phyloP scores from a whole-genome alignment of 768 basidiomycete genomes.

The Sporobolomyces roseus region DNA sequence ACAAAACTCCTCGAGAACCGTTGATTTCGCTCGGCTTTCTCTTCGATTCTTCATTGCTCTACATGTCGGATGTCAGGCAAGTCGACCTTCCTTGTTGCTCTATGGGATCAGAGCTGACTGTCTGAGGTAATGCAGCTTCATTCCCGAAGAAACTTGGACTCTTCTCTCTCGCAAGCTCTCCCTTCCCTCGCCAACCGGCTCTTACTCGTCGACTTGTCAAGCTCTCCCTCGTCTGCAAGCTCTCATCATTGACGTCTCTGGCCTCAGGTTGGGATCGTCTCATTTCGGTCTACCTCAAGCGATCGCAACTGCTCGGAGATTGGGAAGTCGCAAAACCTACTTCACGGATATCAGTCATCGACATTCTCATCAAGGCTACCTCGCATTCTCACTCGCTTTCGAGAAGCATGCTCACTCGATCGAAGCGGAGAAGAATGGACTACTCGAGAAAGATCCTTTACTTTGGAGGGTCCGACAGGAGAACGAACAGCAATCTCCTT shows the following conservation, averaged over 20 bases:
- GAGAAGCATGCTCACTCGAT: neutral
- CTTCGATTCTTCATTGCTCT: slow-evolving; percentile 61
- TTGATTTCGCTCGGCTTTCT: slow-evolving; percentile 43
- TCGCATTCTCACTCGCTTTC: neutral
- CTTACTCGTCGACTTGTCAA: neutral
- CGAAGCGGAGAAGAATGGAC: neutral
- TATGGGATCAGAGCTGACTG: neutral
- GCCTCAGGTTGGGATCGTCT: neutral
- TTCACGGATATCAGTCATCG: slow-evolving; percentile 26
- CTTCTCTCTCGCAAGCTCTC: slow-evolving; percentile 2
- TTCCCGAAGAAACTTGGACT: slow-evolving; percentile 19
- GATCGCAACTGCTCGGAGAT: slow-evolving; percentile 14
- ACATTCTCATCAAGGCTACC: slow-evolving; percentile 15
- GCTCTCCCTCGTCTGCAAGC: slow-evolving; percentile 20
- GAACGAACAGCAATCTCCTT: neutral
- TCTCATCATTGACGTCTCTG: slow-evolving; percentile 23
- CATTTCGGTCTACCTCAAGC: slow-evolving; percentile 37
- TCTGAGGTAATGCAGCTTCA: slow-evolving; percentile 5
- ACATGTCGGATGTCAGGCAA: slow-evolving; percentile 53
- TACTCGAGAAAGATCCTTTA: neutral
- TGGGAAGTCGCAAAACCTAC: slow-evolving; percentile 22
- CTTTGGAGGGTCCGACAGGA: slow-evolving; percentile 2
- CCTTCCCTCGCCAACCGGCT: slow-evolving; percentile 20
- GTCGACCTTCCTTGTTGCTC: neutral
- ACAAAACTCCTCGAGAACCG: slow-evolving; percentile 16